Conservation (phyloP, 805 yeast species). For the Starmerella floricola region DNA sequence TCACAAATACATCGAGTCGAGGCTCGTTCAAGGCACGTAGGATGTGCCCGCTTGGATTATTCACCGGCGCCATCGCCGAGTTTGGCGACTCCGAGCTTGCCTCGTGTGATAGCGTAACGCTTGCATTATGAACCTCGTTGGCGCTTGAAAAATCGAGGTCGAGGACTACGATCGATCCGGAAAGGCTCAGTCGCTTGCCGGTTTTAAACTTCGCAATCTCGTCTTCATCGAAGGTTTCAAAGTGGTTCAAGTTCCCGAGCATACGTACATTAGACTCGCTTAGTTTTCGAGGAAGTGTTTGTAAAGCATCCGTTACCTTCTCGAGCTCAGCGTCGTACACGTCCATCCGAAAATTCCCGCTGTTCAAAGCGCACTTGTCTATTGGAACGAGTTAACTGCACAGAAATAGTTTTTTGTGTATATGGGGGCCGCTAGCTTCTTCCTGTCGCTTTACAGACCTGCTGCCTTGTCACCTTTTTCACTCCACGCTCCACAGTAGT, state of each 20-base stretch:
- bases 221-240: conserved; percentile 31
- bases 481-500: too few relatives aligned
- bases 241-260: conserved; percentile 27
- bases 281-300: conserved; percentile 28
- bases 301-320: conserved; percentile 21
- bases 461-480: too few relatives aligned
- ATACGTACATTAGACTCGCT: conserved; percentile 28
- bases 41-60: conserved; percentile 23
- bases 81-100: conserved; percentile 15
- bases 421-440: too few relatives aligned
- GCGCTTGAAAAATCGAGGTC: conserved; percentile 25
- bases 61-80: conserved; percentile 23
- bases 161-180: conserved; percentile 31
- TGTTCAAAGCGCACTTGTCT: too few relatives aligned
- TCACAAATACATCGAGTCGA: conserved; percentile 27
- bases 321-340: conserved; percentile 22
- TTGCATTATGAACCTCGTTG: conserved; percentile 22
- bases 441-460: too few relatives aligned
- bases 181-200: conserved; percentile 30
- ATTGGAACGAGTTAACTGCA: too few relatives aligned
- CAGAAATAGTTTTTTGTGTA: too few relatives aligned
- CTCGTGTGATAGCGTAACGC: conserved; percentile 25
- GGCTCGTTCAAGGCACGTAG: conserved; percentile 25
- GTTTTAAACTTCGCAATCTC: conserved; percentile 12
- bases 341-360: conserved; percentile 12